These are phyloP conservation scores for Zalaria obscura DNA, from an alignment of 2,329 filamentous ascomycete genomes.

Conservation along the genomic window DNA sequence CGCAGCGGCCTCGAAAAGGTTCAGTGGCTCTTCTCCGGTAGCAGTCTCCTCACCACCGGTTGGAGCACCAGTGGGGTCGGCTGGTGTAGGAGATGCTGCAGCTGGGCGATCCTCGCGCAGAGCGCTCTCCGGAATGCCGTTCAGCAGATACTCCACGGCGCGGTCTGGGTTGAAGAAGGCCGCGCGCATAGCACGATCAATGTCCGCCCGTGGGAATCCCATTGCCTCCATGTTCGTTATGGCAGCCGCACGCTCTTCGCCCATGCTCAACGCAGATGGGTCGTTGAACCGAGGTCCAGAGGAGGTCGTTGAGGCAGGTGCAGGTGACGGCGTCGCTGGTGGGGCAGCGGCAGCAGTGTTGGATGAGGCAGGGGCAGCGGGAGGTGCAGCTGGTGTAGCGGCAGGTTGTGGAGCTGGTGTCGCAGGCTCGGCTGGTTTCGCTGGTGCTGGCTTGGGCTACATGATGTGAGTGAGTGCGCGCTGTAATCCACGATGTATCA, in stretches of 20 bases:
- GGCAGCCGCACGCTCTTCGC: slow-evolving; percentile 65
- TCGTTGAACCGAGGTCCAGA: slow-evolving; percentile 44
- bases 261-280: slow-evolving; percentile 73
- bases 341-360: slow-evolving; percentile 34
- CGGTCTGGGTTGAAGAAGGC: slow-evolving; percentile 96
- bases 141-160: slow-evolving; percentile 90
- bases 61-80: slow-evolving; percentile 22
- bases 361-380: slow-evolving; percentile 45
- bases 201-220: slow-evolving; percentile 81
- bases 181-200: slow-evolving; percentile 87
- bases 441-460: slow-evolving; percentile 55
- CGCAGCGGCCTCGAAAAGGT: slow-evolving; percentile 86
- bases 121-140: slow-evolving; percentile 76
- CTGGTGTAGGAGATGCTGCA: slow-evolving; percentile 19
- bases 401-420: slow-evolving; percentile 35
- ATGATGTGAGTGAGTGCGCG: not conserved
- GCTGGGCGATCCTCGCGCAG: slow-evolving; percentile 52
- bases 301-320: slow-evolving; percentile 29
- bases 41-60: slow-evolving; percentile 23
- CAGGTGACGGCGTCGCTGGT: slow-evolving; percentile 36
- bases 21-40: slow-evolving; percentile 55
- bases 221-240: slow-evolving; percentile 93
- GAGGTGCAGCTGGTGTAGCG: slow-evolving; percentile 36
- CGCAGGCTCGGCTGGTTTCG: slow-evolving; percentile 38
- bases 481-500: not conserved